Percentiles rank a stretch among this genome's conserved stretches.
Conservation (phyloP, 176 grass and related monocot species). For the Alopecurus myosuroides region DNA sequence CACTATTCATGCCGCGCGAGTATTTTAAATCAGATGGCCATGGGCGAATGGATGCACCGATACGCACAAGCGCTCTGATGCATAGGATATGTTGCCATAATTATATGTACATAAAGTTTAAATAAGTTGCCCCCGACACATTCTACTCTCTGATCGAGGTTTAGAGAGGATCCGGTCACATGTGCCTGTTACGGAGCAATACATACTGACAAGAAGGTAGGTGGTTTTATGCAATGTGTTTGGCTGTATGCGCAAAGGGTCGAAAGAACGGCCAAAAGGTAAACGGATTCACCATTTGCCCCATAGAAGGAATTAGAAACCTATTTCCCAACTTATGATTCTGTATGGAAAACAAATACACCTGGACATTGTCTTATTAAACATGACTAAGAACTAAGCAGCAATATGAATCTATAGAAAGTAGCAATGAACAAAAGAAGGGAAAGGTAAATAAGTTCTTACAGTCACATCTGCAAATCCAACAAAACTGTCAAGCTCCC, state of each 20-base stretch:
- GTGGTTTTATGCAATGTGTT: not conserved
- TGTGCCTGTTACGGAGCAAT: not conserved
- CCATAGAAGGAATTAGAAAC: not conserved
- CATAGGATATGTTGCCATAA: too few relatives aligned
- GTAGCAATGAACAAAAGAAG: not conserved
- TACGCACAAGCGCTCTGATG: too few relatives aligned
- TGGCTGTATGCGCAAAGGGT: not conserved
- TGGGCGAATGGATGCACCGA: too few relatives aligned
- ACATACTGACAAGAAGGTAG: not conserved
- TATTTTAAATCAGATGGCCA: too few relatives aligned
- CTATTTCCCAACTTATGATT: not conserved
- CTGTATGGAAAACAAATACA: not conserved
- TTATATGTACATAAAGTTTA: not conserved
- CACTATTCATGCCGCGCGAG: too few relatives aligned
- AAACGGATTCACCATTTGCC: not conserved
- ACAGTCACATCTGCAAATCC: constrained; percentile 87
- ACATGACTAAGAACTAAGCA: not conserved
- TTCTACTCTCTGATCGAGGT: not conserved
- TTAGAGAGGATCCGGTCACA: not conserved
- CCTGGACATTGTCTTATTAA: not conserved
- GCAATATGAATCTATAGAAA: not conserved
- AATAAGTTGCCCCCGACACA: not conserved
- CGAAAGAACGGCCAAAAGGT: not conserved
- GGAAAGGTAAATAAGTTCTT: constrained; percentile 21
- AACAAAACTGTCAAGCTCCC: constrained; percentile 78